These are phyloP conservation scores for Syncephalastrum monosporum DNA, from an alignment of 371 early-diverging fungal genomes.

Conservation along the genomic window DNA sequence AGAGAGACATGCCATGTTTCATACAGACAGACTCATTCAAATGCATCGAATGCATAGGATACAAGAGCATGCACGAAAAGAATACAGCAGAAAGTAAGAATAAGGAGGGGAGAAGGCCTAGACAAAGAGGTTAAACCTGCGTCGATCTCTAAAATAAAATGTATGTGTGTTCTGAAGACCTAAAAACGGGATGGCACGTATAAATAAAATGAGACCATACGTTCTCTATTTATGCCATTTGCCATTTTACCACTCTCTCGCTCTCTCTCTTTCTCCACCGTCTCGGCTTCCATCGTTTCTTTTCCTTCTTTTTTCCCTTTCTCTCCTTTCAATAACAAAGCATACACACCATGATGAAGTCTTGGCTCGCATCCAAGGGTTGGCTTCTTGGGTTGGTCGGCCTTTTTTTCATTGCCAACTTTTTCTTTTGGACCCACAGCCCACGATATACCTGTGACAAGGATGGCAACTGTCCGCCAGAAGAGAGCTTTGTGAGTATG, in stretches of 20 bases:
- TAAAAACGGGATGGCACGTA: too few relatives aligned
- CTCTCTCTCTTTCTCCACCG: background rate
- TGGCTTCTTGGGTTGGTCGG: conserved; percentile 15
- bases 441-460: conserved; percentile 12
- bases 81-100: too few relatives aligned
- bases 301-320: conserved; percentile 4
- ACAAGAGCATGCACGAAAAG: too few relatives aligned
- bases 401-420: conserved; percentile 14
- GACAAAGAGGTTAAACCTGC: too few relatives aligned
- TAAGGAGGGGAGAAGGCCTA: too few relatives aligned
- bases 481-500: too few relatives aligned
- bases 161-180: too few relatives aligned
- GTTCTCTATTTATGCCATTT: background rate
- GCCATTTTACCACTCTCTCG: background rate
- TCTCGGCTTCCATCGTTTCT: background rate
- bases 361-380: conserved; percentile 10
- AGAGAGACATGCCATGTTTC: too few relatives aligned
- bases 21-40: too few relatives aligned
- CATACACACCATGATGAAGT: conserved; percentile 14
- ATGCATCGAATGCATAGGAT: too few relatives aligned
- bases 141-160: too few relatives aligned
- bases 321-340: background rate
- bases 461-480: conserved; percentile 8
- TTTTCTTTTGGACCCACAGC: conserved; percentile 15
- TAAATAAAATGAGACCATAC: background rate